A percentile compares a stretch with the other conserved stretches of the same genome.
phyloP scores from a whole-genome alignment of 192 early-diverging fungal genomes.

The Dissophora ornata region DNA sequence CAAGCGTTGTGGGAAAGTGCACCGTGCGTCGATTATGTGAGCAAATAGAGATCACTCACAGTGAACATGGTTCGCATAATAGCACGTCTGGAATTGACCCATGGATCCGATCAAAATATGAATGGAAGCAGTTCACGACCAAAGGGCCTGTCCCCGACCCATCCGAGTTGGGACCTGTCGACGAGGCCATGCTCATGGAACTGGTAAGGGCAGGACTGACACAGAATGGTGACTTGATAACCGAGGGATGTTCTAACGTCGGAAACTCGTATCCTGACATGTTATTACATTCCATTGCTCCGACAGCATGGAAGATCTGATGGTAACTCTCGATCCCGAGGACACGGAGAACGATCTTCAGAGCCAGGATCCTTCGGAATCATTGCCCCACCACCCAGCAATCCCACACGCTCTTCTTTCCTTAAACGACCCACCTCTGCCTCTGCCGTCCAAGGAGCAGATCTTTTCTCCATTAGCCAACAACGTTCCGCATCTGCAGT shows the following conservation, averaged over 20 bases:
- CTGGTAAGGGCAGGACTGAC: slow-evolving; percentile 21
- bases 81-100: slow-evolving; percentile 67
- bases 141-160: slow-evolving; percentile 83
- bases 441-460: slow-evolving; percentile 22
- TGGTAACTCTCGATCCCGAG: slow-evolving; percentile 2
- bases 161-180: slow-evolving; percentile 59
- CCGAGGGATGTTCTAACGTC: no score
- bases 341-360: slow-evolving; percentile 9
- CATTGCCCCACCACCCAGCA: slow-evolving; percentile 40
- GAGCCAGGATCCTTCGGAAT: slow-evolving; percentile 41
- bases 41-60: no score
- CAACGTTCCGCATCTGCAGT: neutral
- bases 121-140: slow-evolving; percentile 79
- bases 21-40: no score
- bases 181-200: slow-evolving; percentile 32
- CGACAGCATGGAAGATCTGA: slow-evolving; percentile 23
- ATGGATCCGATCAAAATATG: slow-evolving; percentile 86
- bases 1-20: no score
- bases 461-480: slow-evolving; percentile 34
- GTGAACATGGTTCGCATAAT: no score
- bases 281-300: no score
- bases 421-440: slow-evolving; percentile 8
- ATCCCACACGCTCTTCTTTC: slow-evolving; percentile 17
- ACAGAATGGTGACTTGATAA: no score
- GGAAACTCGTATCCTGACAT: no score